Evolutionary conservation across 2,329 filamentous ascomycete species (phyloP), one percentile per base, ranked within the genome.

Genomic region (Bisporella sp.): DNA sequence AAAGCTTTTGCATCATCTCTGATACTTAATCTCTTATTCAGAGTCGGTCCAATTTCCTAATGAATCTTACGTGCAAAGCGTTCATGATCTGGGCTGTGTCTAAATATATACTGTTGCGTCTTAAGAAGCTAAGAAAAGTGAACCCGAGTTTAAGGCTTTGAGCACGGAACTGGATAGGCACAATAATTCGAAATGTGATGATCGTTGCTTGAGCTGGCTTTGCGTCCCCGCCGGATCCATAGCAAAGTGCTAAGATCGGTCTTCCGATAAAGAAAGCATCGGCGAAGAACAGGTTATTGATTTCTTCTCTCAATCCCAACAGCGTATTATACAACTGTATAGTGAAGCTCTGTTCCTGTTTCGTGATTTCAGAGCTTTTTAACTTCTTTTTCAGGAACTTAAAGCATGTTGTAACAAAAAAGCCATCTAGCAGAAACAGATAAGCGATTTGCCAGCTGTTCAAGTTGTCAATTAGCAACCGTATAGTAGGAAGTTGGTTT

Each of bases 61-160:
- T 82, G 77, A 4, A 84, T 71, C 35, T 73, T 73, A 47, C 78
- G 74, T 1, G 75, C 73, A 59, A 87, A 87, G 4, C 73, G 74
- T 5, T 79, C 73, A 35, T 79, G 73, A 54, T 79, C 76, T 0
- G 72, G 67, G 39, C 74, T 71, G 52, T 71, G 72, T 35, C 73
- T 70, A 57, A 81, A 76, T 0, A 78, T 73, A 55, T 83, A 74
- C 64, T 87, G 84, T 51, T 82, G 81, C 6, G 76, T 71, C 55
- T 77, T 80, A 86, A 85, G 59, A 86, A 81, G 45, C 69, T 75
- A 30, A 85, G 69, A 0, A 82, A 81, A 3, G 77, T 71, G 56
- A 84, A 82, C 53, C 75, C 72, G 61, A 77, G 77, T 31, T 72
- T 71, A 0, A 73, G 66, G 31, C 73, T 72, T 5, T 67, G 66